Percentiles rank a stretch among this genome's conserved stretches.
These are phyloP conservation scores for Ceriops decandra DNA, from an alignment of 345 rosid species.

Conservation along the genomic window DNA sequence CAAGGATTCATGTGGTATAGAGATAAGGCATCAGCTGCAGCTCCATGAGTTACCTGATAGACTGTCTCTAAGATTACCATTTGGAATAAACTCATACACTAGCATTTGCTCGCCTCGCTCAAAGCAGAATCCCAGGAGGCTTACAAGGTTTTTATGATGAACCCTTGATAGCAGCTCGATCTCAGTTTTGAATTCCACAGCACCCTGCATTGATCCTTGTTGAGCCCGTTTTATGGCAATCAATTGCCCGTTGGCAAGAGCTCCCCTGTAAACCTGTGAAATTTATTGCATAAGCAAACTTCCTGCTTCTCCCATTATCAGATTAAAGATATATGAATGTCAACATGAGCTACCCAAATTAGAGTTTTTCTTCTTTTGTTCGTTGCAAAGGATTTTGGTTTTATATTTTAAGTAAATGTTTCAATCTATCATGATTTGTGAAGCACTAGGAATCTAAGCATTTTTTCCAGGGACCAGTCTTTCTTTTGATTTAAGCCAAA, in stretches of 20 bases:
- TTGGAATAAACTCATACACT: conserved; percentile 23
- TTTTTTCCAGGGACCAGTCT: no score
- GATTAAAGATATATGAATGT: no score
- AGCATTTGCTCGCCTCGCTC: conserved; percentile 31
- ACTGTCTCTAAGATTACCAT: conserved; percentile 26
- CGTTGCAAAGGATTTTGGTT: no score
- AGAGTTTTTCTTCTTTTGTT: no score
- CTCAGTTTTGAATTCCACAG: conserved; percentile 26
- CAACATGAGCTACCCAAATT: no score
- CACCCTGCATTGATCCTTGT: conserved; percentile 29
- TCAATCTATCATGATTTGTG: no score
- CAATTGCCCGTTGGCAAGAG: conserved; percentile 21
- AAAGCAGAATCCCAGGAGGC: conserved; percentile 29
- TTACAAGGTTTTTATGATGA: conserved; percentile 29
- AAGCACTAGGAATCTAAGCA: no score
- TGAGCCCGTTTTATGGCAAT: conserved; percentile 29
- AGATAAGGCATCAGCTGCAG: neutral
- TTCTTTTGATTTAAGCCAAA: no score
- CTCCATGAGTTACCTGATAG: conserved; percentile 39
- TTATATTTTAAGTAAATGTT: no score
- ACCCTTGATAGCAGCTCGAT: conserved; percentile 32
- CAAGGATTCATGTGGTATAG: neutral
- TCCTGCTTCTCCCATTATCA: no score
- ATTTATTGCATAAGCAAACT: no score
- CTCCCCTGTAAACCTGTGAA: conserved; percentile 32